Evolutionary conservation across 2,329 filamentous ascomycete species (phyloP), one percentile per base, ranked within the genome.

Genomic region (Cadophora sp.): DNA sequence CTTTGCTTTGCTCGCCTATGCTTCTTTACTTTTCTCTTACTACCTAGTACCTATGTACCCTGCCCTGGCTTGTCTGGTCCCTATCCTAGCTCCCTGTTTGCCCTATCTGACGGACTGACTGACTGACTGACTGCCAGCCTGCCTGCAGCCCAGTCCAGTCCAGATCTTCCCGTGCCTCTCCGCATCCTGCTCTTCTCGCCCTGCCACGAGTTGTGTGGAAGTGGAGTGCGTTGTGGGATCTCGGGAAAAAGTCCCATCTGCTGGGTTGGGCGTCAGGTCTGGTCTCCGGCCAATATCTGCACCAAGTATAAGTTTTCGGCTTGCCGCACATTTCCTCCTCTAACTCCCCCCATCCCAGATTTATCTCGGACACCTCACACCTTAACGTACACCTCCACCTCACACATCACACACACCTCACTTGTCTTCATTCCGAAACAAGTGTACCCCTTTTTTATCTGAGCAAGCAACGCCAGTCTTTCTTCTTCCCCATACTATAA

Each of bases 301-400:
- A 68, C 51, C 26, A 58, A 59, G 71, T 74, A 75, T 73, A 74
- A 74, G 70, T 73, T 65, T 63, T 72, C 69, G 71, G 62, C 67
- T 69, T 72, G 68, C 68, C 71, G 73, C 73, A 73, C 72, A 27
- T 70, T 68, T 64, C 56, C 65, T 63, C 56, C 50, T 64, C 16
- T 53, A 61, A 61, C 70, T 55, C 60, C 66, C 58, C 61, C 43
- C 51, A 69, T 69, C 64, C 61, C 56, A 69, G 68, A 69, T 62
- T 60, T 64, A 53, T 66, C 63, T 56, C 65, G 60, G 60, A 65
- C 56, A 65, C 62, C 31, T 65, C 56, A 46, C 48, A 61, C 60
- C 40, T 53, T 48, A 53, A 34, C 27, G 31, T 60, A 53, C 26
- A 64, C 40, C 51, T 62, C 43, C 24, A 40, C 50, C 31, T 53